Conservation (phyloP, 1,284 basidiomycete genomes). For the Coniferiporia sulphurascens region DNA sequence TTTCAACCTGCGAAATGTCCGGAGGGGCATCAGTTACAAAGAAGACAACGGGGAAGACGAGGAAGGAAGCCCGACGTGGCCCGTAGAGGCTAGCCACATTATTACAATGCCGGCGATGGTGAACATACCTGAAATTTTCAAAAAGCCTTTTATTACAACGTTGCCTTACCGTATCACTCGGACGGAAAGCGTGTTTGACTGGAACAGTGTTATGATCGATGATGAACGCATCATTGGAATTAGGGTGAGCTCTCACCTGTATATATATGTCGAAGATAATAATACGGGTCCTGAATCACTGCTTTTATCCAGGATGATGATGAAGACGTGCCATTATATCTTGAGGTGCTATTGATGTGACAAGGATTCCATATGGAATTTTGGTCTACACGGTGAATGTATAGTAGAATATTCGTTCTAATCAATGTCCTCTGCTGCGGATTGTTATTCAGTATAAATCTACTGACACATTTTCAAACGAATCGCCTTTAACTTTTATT, state of each 20-base stretch:
- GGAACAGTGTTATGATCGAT: conserved; percentile 13
- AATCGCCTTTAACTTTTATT: no score
- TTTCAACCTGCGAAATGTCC: conserved; percentile 12
- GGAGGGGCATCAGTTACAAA: neutral
- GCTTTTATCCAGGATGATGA: neutral
- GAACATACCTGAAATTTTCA: conserved; percentile 9
- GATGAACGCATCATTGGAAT: conserved; percentile 15
- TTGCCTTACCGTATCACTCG: conserved; percentile 13
- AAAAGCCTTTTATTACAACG: neutral
- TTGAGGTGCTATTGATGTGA: conserved; percentile 14
- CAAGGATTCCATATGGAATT: conserved; percentile 23
- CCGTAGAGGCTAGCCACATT: neutral
- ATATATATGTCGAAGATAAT: neutral
- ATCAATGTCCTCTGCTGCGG: no score
- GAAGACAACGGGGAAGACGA: conserved; percentile 7
- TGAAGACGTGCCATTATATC: neutral
- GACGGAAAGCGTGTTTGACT: conserved; percentile 12
- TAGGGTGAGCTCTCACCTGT: neutral
- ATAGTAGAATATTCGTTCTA: no score
- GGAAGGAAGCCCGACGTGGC: neutral
- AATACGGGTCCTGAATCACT: neutral
- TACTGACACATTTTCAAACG: no score
- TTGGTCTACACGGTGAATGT: no score
- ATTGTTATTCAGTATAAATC: no score
- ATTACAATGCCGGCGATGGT: neutral